Percentiles rank a stretch among this genome's conserved stretches.
Evolutionary conservation across 805 yeast species (phyloP).

Genomic region (Suhomyces canberraensis): DNA sequence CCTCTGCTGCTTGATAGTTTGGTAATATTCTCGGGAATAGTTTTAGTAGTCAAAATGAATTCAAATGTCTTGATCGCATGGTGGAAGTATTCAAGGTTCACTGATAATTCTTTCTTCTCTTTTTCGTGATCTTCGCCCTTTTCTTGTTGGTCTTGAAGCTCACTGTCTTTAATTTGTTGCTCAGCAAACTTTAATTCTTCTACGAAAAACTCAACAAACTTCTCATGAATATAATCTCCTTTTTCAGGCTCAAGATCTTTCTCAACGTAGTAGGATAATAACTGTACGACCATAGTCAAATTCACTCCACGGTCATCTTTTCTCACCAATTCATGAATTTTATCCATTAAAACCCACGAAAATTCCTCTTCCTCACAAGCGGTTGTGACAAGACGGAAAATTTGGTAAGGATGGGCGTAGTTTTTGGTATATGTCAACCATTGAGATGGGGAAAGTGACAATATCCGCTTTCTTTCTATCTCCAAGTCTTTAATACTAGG

Average conservation of each 20-base stretch:
- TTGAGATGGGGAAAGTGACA: slow-evolving; percentile 7
- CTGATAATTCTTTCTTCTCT: too few relatives aligned
- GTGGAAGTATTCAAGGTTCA: slow-evolving; percentile 55
- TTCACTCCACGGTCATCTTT: slow-evolving; percentile 7
- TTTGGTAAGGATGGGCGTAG: slow-evolving; percentile 12
- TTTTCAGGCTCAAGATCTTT: slow-evolving; percentile 10
- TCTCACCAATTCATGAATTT: slow-evolving; percentile 10
- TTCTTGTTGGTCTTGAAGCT: too few relatives aligned
- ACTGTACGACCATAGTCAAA: slow-evolving; percentile 11
- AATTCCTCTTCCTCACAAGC: not conserved
- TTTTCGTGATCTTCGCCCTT: too few relatives aligned
- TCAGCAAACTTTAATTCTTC: slow-evolving; percentile 20
- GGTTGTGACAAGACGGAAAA: not conserved
- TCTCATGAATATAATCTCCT: slow-evolving; percentile 17
- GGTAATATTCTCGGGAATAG: slow-evolving; percentile 37
- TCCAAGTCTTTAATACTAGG: slow-evolving; percentile 10
- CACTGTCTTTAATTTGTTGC: not conserved
- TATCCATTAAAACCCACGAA: slow-evolving; percentile 8
- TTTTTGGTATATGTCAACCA: slow-evolving; percentile 18
- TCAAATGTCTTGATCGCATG: slow-evolving; percentile 55
- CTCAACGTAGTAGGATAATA: slow-evolving; percentile 12
- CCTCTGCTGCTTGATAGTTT: not conserved
- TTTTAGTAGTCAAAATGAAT: slow-evolving; percentile 48
- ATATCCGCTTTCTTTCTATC: slow-evolving; percentile 3
- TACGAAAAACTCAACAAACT: slow-evolving; percentile 35